phyloP scores from a whole-genome alignment of 805 yeast genomes.

The Dipodascus geniculatus region DNA sequence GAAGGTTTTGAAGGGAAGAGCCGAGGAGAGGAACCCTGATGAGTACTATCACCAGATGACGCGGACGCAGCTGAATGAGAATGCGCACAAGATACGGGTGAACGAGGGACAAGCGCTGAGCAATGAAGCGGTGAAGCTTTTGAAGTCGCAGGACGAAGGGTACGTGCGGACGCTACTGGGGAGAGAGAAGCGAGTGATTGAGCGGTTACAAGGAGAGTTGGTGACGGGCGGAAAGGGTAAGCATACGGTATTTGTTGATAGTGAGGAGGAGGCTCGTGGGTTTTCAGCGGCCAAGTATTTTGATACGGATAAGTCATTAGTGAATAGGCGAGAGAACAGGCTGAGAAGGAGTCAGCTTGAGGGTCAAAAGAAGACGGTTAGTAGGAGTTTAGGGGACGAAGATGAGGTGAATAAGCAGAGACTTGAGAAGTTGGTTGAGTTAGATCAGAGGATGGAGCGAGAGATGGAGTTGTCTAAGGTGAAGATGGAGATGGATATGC shows the following conservation, averaged over 20 bases:
- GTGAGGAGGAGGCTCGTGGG: conserved; percentile 37
- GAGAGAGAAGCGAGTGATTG: conserved; percentile 55
- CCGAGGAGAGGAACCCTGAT: conserved; percentile 72
- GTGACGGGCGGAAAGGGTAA: conserved; percentile 41
- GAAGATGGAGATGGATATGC: conserved; percentile 60
- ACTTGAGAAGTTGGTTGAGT: conserved; percentile 44
- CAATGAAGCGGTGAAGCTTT: conserved; percentile 65
- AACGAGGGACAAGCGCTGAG: conserved; percentile 42
- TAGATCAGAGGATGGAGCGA: conserved; percentile 58
- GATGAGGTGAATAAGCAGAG: conserved; percentile 18
- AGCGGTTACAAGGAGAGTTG: conserved; percentile 33
- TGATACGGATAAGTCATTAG: conserved; percentile 53
- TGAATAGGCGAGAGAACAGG: conserved; percentile 61
- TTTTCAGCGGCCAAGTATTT: conserved; percentile 60
- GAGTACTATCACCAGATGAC: conserved; percentile 96
- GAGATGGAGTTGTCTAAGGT: conserved; percentile 56
- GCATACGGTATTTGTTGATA: conserved; percentile 80
- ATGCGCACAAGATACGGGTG: conserved; percentile 57
- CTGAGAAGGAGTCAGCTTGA: conserved; percentile 47
- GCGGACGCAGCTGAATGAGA: conserved; percentile 48
- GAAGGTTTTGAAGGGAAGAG: conserved; percentile 63
- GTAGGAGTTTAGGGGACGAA: conserved; percentile 9
- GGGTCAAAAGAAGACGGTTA: not conserved
- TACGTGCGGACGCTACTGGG: conserved; percentile 70
- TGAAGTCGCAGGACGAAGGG: conserved; percentile 85